phyloP scores from a whole-genome alignment of 257 asterid genomes.

The Penstemon davidsonii region DNA sequence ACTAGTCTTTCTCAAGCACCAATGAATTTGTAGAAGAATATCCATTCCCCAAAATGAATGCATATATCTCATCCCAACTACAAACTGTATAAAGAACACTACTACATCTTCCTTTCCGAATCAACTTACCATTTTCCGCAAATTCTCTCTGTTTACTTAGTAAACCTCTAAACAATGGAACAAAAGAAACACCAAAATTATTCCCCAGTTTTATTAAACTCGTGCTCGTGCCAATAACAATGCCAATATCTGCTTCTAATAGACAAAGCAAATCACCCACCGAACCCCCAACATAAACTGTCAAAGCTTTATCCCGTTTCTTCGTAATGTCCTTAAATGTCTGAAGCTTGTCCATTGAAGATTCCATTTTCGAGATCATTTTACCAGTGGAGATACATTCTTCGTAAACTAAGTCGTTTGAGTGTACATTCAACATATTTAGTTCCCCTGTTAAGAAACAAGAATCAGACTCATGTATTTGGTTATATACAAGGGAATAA shows the following conservation, averaged over 20 bases:
- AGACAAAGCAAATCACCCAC: conserved; percentile 63
- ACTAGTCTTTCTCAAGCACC: background rate
- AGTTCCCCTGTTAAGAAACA: conserved; percentile 38
- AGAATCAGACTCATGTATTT: background rate
- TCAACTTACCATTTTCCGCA: conserved; percentile 32
- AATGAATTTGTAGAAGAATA: conserved; percentile 14
- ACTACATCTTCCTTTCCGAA: conserved; percentile 37
- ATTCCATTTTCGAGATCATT: conserved; percentile 53
- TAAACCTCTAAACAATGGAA: conserved; percentile 54
- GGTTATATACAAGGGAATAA: no score
- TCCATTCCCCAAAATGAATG: conserved; percentile 52
- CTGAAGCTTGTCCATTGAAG: conserved; percentile 62
- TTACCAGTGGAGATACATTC: conserved; percentile 54
- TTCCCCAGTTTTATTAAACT: conserved; percentile 45
- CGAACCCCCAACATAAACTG: conserved; percentile 65
- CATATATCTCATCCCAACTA: conserved; percentile 65
- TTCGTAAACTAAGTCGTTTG: conserved; percentile 57
- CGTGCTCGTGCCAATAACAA: conserved; percentile 51
- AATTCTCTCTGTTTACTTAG: conserved; percentile 48
- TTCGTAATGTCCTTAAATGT: conserved; percentile 41
- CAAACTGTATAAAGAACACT: conserved; percentile 55
- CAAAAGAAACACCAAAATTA: conserved; percentile 51
- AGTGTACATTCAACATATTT: conserved; percentile 38
- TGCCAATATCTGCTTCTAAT: conserved; percentile 65
- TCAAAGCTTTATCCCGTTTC: conserved; percentile 30